phyloP scores from a whole-genome alignment of 192 early-diverging fungal genomes.

The Linnemannia zychae region DNA sequence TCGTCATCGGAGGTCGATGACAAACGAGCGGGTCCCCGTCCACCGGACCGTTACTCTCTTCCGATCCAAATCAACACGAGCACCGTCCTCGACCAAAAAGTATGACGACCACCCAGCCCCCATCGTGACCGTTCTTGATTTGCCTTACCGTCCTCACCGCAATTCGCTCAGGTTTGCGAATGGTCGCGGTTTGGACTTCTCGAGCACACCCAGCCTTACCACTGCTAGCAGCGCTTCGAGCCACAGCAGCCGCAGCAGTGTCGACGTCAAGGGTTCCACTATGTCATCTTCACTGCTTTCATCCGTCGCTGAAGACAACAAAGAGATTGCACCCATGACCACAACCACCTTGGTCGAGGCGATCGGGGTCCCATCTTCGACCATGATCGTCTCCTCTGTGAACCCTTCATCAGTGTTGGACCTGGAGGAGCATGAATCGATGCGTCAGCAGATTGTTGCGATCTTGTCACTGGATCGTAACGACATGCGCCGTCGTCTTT shows the following conservation, averaged over 20 bases:
- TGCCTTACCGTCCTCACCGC: background rate
- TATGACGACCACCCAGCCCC: background rate
- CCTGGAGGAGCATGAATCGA: conserved; percentile 14
- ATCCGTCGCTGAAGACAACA: background rate
- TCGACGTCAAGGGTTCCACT: background rate
- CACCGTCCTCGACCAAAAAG: conserved; percentile 12
- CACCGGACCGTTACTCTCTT: conserved; percentile 17
- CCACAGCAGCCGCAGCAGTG: background rate
- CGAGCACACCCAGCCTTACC: background rate
- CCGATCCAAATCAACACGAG: conserved; percentile 22
- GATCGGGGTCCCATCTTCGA: background rate
- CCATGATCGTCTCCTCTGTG: background rate
- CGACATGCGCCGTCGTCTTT: background rate
- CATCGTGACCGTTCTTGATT: background rate
- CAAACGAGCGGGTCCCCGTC: background rate
- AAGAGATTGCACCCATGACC: background rate
- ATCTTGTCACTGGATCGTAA: conserved; percentile 25
- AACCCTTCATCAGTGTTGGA: background rate
- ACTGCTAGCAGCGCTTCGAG: background rate
- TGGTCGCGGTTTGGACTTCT: conserved; percentile 12
- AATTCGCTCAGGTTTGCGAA: conserved; percentile 33
- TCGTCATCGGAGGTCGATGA: background rate
- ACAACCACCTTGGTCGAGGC: background rate
- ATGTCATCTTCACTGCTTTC: background rate
- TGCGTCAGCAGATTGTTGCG: conserved; percentile 24